These are phyloP conservation scores for Diaporthe nobilis DNA, from an alignment of 2,329 filamentous ascomycete species.

Conservation along the genomic window DNA sequence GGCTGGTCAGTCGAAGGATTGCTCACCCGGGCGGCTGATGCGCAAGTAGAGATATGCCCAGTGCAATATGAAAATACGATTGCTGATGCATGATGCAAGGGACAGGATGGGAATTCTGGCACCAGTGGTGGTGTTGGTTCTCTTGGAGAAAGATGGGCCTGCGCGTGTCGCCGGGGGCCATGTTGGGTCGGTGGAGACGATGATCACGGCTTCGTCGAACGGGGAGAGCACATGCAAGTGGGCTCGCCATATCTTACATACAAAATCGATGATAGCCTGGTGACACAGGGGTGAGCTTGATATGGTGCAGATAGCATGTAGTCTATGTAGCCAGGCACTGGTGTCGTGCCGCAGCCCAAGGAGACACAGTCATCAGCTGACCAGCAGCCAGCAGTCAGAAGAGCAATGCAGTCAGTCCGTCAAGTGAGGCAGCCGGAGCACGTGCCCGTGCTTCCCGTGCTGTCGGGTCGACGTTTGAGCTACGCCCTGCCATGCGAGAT, in stretches of 20 bases:
- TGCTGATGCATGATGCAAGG: background rate
- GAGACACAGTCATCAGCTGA: background rate
- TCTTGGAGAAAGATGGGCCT: slow-evolving; percentile 18
- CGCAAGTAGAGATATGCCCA: slow-evolving; percentile 3
- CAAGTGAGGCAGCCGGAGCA: slow-evolving; percentile 23
- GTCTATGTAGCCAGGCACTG: background rate
- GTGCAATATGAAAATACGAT: background rate
- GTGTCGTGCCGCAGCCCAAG: background rate
- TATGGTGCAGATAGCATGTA: background rate
- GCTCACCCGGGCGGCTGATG: slow-evolving; percentile 5
- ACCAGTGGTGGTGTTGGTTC: background rate
- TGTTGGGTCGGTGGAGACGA: background rate
- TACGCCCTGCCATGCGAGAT: background rate
- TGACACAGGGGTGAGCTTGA: background rate
- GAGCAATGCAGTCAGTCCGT: background rate
- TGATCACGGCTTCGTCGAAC: slow-evolving; percentile 6
- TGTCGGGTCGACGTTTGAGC: background rate
- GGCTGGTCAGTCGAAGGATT: background rate
- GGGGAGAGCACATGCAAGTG: slow-evolving; percentile 12
- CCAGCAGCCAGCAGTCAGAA: background rate
- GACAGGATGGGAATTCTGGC: background rate
- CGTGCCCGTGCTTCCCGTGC: slow-evolving; percentile 2
- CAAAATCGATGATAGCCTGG: background rate
- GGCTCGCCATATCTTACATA: background rate
- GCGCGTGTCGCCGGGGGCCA: slow-evolving; percentile 20